These are phyloP conservation scores for Arthrinium puccinioides DNA, from an alignment of 2,329 filamentous ascomycete genomes.

Conservation along the genomic window DNA sequence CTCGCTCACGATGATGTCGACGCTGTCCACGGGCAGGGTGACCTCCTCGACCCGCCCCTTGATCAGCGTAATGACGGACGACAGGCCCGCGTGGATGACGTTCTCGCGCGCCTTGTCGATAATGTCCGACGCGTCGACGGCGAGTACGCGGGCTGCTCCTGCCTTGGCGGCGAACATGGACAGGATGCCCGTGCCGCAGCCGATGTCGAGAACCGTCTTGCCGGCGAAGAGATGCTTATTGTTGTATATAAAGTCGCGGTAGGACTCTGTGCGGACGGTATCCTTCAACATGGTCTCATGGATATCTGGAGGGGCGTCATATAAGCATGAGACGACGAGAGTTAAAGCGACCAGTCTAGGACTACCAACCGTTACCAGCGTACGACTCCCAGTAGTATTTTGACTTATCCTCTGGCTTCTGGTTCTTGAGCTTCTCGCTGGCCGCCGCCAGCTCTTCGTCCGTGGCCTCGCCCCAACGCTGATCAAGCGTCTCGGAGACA, in stretches of 20 bases:
- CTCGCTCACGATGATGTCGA: conserved; percentile 92
- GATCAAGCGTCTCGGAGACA: conserved; percentile 59
- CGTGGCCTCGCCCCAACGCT: conserved; percentile 51
- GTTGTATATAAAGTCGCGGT: conserved; percentile 90
- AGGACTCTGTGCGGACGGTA: conserved; percentile 77
- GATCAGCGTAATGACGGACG: conserved; percentile 68
- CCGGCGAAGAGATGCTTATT: conserved; percentile 82
- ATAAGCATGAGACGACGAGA: background rate
- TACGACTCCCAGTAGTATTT: conserved; percentile 56
- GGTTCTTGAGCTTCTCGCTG: conserved; percentile 15
- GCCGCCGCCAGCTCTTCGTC: conserved; percentile 31
- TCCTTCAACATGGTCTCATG: conserved; percentile 97
- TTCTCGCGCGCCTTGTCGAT: conserved; percentile 82
- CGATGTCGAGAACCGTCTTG: conserved; percentile 85
- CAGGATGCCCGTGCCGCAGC: conserved; percentile 80
- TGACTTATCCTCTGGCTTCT: conserved; percentile 28
- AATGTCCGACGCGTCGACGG: conserved; percentile 88
- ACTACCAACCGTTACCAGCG: conserved; percentile 46
- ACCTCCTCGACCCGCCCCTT: conserved; percentile 87
- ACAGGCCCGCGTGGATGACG: conserved; percentile 71
- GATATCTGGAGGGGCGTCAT: conserved; percentile 61
- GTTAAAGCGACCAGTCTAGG: too few relatives aligned
- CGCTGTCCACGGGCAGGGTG: conserved; percentile 64
- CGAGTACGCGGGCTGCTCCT: conserved; percentile 78
- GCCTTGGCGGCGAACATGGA: conserved; percentile 93